phyloP scores from a whole-genome alignment of 75 land plant species.

The Picea glauca region DNA sequence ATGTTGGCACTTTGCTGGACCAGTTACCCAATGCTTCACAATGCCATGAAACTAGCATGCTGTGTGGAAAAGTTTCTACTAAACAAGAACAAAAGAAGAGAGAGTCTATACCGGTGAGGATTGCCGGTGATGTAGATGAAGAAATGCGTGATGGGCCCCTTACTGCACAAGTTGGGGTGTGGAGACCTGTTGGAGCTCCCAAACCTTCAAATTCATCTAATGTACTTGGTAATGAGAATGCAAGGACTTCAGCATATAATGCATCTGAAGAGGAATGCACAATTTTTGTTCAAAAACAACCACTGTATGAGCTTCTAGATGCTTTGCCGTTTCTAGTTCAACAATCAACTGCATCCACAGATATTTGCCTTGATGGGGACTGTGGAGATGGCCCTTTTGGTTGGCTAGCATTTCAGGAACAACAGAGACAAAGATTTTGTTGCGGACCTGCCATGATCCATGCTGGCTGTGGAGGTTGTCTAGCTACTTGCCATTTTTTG shows the following conservation, averaged over 20 bases:
- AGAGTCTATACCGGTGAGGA: slow-evolving; percentile 71
- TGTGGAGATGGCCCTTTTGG: slow-evolving; percentile 81
- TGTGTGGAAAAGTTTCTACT: slow-evolving; percentile 20
- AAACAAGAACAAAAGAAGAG: slow-evolving; percentile 64
- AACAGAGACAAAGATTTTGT: slow-evolving; percentile 60
- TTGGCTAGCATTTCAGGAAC: slow-evolving; percentile 86
- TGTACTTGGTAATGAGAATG: slow-evolving; percentile 31
- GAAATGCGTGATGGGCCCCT: slow-evolving; percentile 59
- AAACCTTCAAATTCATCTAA: slow-evolving; percentile 48
- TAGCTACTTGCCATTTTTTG: slow-evolving; percentile 69
- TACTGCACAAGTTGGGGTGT: slow-evolving; percentile 84
- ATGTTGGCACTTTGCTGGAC: slow-evolving; percentile 19
- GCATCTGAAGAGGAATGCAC: slow-evolving; percentile 38
- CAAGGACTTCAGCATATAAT: slow-evolving; percentile 24
- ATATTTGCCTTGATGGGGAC: slow-evolving; percentile 76
- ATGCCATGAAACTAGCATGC: slow-evolving; percentile 30
- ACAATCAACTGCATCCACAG: slow-evolving; percentile 77
- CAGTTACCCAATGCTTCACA: slow-evolving; percentile 27
- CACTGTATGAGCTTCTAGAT: slow-evolving; percentile 82
- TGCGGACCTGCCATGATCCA: slow-evolving; percentile 82
- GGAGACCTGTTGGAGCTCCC: slow-evolving; percentile 87
- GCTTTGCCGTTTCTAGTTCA: slow-evolving; percentile 80
- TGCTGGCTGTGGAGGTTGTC: slow-evolving; percentile 86
- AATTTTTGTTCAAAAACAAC: slow-evolving; percentile 44
- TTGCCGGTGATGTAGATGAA: slow-evolving; percentile 88